These are phyloP conservation scores for Colletotrichum sp. DNA, from an alignment of 2,329 filamentous ascomycete species.

Conservation along the genomic window DNA sequence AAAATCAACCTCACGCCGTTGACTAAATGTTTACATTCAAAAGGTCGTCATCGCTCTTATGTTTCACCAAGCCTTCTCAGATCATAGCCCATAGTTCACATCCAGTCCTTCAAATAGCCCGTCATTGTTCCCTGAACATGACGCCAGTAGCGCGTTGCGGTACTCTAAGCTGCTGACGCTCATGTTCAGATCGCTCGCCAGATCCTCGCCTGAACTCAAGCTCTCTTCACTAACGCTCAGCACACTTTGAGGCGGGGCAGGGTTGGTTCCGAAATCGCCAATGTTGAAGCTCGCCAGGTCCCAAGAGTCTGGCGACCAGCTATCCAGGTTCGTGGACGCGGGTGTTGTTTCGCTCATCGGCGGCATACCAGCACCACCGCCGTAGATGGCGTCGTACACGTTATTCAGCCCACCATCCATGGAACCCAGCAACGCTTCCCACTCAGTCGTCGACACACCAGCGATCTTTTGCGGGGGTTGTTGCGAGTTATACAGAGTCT, in stretches of 20 bases:
- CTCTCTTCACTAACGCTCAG: conserved; percentile 64
- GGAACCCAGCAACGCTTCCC: conserved; percentile 81
- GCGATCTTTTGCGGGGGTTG: conserved; percentile 42
- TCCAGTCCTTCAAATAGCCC: conserved; percentile 47
- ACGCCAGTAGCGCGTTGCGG: conserved; percentile 30
- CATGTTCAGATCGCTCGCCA: conserved; percentile 30
- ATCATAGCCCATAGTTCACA: conserved; percentile 40
- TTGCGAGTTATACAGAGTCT: conserved; percentile 37
- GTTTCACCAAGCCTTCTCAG: not conserved
- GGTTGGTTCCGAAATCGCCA: conserved; percentile 49
- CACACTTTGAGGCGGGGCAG: conserved; percentile 55
- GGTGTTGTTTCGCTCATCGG: conserved; percentile 49
- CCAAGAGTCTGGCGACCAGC: conserved; percentile 65
- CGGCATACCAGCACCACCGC: conserved; percentile 60
- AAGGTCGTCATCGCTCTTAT: not conserved
- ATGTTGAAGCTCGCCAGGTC: conserved; percentile 57
- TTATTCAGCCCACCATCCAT: conserved; percentile 82
- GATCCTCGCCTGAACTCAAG: conserved; percentile 60
- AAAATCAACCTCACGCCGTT: not conserved
- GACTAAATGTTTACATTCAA: not conserved
- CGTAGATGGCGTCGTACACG: conserved; percentile 85
- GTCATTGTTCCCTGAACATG: conserved; percentile 20
- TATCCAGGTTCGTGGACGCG: conserved; percentile 40
- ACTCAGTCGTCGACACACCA: conserved; percentile 70
- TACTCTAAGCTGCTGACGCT: conserved; percentile 41